These are phyloP conservation scores for button mushroom (Agaricus bisporus) DNA, from an alignment of 768 basidiomycete species.

Conservation along the genomic window DNA sequence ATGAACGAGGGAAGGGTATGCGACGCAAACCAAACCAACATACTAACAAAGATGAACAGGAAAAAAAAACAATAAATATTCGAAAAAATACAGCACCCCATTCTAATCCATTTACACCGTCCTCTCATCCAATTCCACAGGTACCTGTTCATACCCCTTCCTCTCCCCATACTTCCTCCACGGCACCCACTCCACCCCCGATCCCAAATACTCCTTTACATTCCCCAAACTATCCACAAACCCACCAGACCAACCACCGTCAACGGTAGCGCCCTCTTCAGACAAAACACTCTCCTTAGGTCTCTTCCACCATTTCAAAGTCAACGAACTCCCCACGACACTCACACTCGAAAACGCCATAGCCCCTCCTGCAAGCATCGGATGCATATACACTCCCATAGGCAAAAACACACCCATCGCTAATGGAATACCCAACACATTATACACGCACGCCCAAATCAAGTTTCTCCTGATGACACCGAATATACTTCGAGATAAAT, in stretches of 20 bases:
- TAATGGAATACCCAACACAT: slow-evolving; percentile 88
- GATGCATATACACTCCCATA: slow-evolving; percentile 87
- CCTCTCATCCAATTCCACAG: slow-evolving; percentile 53
- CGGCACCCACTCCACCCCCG: slow-evolving; percentile 7
- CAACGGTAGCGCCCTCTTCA: slow-evolving; percentile 46
- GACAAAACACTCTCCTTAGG: slow-evolving; percentile 69
- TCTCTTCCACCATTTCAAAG: slow-evolving; percentile 79
- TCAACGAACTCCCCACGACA: slow-evolving; percentile 86
- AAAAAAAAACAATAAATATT: too few relatives aligned
- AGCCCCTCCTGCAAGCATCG: slow-evolving; percentile 97
- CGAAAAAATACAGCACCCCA: background rate
- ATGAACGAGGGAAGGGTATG: too few relatives aligned
- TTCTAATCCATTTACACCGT: slow-evolving; percentile 1
- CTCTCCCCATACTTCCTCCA: slow-evolving; percentile 21
- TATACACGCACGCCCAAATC: slow-evolving; percentile 94
- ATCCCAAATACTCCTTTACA: slow-evolving; percentile 34
- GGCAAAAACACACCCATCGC: slow-evolving; percentile 98
- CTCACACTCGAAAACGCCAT: slow-evolving; percentile 98
- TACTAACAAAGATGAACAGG: too few relatives aligned
- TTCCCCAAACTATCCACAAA: slow-evolving; percentile 44
- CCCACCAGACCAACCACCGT: slow-evolving; percentile 35
- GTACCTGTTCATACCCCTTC: slow-evolving; percentile 59
- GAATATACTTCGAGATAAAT: slow-evolving; percentile 87
- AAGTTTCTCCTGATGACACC: slow-evolving; percentile 88
- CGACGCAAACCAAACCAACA: too few relatives aligned